Conservation (phyloP, 169 alveolate species). For the Cryptosporidium canis region DNA sequence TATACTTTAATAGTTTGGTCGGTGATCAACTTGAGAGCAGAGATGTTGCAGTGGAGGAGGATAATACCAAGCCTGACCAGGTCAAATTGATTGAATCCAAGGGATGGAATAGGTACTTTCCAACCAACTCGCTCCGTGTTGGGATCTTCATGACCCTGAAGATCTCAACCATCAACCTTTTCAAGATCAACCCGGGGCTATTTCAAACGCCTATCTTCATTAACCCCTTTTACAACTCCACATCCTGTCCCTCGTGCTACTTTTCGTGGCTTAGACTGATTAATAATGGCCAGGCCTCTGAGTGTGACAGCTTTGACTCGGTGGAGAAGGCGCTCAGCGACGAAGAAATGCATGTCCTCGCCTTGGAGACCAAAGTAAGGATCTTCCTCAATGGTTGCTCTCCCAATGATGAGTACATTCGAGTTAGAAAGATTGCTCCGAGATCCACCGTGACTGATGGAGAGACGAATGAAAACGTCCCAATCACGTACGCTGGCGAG, state of each 20-base stretch:
- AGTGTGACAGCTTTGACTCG: neutral
- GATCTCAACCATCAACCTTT: conserved; percentile 34
- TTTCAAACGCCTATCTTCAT: conserved; percentile 49
- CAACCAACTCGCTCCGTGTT: conserved; percentile 45
- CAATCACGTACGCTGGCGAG: conserved; percentile 11
- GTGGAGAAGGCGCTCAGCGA: neutral
- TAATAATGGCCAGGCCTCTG: neutral
- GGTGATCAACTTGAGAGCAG: neutral
- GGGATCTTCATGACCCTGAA: conserved; percentile 52
- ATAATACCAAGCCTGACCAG: neutral
- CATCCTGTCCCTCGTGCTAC: conserved; percentile 56
- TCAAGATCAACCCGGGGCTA: neutral
- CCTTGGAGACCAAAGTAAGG: conserved; percentile 27
- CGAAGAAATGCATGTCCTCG: conserved; percentile 29
- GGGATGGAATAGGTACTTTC: conserved; percentile 37
- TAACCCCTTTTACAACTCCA: conserved; percentile 15
- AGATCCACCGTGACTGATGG: neutral
- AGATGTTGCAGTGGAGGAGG: neutral
- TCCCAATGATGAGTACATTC: neutral
- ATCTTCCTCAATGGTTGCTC: conserved; percentile 32
- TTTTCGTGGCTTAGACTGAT: conserved; percentile 36
- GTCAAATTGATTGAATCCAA: conserved; percentile 1
- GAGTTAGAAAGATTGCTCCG: neutral
- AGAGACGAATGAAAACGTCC: neutral
- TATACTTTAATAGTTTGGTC: conserved; percentile 6